Base-by-base conservation (phyloP, 257 asterid genomes). In the Perilla frutescens region DNA sequence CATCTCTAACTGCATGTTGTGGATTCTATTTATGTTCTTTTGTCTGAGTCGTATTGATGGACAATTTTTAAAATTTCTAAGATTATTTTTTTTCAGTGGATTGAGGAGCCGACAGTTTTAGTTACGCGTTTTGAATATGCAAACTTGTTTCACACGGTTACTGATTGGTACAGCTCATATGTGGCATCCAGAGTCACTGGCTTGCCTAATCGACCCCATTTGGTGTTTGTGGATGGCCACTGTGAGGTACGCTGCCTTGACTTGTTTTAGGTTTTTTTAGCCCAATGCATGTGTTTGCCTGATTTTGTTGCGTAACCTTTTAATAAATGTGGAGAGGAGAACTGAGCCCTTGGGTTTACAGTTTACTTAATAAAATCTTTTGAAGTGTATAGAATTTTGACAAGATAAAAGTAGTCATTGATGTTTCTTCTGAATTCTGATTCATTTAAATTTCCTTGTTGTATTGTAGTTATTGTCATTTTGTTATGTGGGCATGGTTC, bases 121-220 rank as follows among this genome's bases (percentile, higher is more conserved):
- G 87, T 92, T 15, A 95, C 97, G 20, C 96, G 99, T 7, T 95
- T 89, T 39, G 99, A 95, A 78, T 95, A 95, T 60, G 99, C 99
- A 56, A 95, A 95, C 81, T 45, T 95, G 78, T 95, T 92, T 78
- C 99, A 95, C 89, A 95, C 99, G 9, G 71, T 90, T 67, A 95
- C 99, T 14, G 99, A 95, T 79, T 95, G 98, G 98, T 95, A 95
- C 77, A 92, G 98, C 71, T 84, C 98, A n/a, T 95, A 95, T 36
- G 89, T 84, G 55, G 85, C 99, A 61, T 89, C 99, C 36, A 78
- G 97, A 75, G 99, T 95, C 75, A 89, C 91, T 54, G 99, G 96
- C 75, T 79, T 95, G 87, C 96, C 97, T 39, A 81, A 76, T 71
- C 93, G 99, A 49, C 99, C 99, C 44, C 96, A 84, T 81, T 76